Evolutionary conservation across 768 basidiomycete genomes (phyloP), one percentile per base, ranked within the genome.

Genomic region (Lactarius evosmus): DNA sequence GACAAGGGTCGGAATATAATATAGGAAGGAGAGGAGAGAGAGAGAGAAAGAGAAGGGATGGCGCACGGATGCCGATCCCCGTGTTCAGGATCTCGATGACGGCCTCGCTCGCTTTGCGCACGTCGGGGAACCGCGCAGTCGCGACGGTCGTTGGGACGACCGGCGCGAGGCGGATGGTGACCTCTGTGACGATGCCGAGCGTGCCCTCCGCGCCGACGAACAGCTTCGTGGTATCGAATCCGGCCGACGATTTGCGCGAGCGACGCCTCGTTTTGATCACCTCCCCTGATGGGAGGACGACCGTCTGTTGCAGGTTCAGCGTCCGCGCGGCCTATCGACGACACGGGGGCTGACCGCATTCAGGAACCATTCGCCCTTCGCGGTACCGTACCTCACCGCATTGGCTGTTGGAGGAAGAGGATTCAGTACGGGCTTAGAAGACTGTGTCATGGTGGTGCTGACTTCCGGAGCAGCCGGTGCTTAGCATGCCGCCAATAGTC

Each of bases 131-230:
- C 41, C 89, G 87, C 19, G 85, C 91, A 12, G 91, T 82, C 0
- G 92, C 93, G 25, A 93, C 90, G 0, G 84, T 87, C 2, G 91
- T 93, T 1, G 92, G 91, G 1, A 95, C 73, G 1, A 92, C 74
- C 0, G 94, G 94, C 0, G 93, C 83, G 17, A 96, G 80, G 5
- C 91, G 81, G 51, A 95, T 79, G 0, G 93, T 95, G 8, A 88
- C 90, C 79, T 97, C 94, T 0, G 93, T 95, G 19, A 97, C 82
- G 58, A 97, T 92, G 1, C 95, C 95, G 27, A 96, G 78, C 0
- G 93, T 90, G 2, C 86, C 84, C 64, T 86, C 84, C 0, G 91
- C 91, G 29, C 93, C 93, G 52, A 95, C 88, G 74, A 95, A 94
- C 7, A 94, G 70, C 64, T 94, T 94, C 0, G 91, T 93, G 1